Conservation (phyloP, 2,329 filamentous ascomycete genomes). For the Bretziella fagacearum region DNA sequence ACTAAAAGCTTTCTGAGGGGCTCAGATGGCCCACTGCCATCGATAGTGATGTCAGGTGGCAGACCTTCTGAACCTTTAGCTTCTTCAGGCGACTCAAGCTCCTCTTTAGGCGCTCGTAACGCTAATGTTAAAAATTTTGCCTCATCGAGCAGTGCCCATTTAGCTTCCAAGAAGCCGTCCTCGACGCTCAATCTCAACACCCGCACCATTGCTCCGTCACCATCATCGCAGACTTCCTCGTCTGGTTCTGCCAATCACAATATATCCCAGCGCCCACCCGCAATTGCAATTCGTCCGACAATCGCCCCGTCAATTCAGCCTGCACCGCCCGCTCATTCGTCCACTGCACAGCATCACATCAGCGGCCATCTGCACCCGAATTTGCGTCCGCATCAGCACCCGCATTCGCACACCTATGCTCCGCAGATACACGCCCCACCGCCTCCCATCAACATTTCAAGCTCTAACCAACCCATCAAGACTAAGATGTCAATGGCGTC, state of each 20-base stretch:
- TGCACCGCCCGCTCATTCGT: not conserved
- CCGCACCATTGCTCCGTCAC: constrained; percentile 5
- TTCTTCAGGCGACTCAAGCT: constrained; percentile 3
- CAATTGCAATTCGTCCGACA: constrained; percentile 13
- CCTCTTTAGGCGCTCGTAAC: constrained; percentile 3
- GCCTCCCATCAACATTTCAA: constrained; percentile 22
- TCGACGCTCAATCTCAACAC: constrained; percentile 3
- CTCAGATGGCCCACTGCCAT: constrained; percentile 6
- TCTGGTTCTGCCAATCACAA: not conserved
- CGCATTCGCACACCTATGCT: constrained; percentile 16
- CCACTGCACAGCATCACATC: not conserved
- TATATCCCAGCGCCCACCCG: constrained; percentile 10
- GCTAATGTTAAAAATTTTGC: constrained; percentile 14
- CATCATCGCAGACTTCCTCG: constrained; percentile 3
- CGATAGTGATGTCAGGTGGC: constrained; percentile 7
- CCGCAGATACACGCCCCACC: constrained; percentile 19
- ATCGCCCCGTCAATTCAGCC: constrained; percentile 8
- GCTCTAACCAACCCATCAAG: constrained; percentile 14
- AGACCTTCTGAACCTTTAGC: constrained; percentile 3
- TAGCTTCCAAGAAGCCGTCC: not conserved
- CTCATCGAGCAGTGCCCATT: constrained; percentile 6
- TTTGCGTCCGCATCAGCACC: not conserved
- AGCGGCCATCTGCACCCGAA: not conserved
- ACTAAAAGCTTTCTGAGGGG: constrained; percentile 12
- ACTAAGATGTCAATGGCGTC: constrained; percentile 31